Evolutionary conservation across 257 asterid species (phyloP).

Genomic region (Buddleja alternifolia): DNA sequence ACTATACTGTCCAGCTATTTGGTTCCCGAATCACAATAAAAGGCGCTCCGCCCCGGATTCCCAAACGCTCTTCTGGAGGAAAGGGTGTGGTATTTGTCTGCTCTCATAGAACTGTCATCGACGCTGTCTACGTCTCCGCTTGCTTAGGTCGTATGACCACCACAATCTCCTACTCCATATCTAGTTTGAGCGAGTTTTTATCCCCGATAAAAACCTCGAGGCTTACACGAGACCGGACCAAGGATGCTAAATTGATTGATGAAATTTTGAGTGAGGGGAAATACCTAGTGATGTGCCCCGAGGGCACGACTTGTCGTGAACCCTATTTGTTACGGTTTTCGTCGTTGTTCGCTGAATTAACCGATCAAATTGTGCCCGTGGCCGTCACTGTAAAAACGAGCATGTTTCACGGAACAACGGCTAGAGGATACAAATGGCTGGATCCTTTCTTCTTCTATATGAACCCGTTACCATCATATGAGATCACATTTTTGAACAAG

Average conservation of each 20-base stretch:
- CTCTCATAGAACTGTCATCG: slow-evolving; percentile 33
- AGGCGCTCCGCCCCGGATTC: slow-evolving; percentile 26
- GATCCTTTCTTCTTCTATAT: slow-evolving; percentile 43
- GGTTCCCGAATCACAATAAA: slow-evolving; percentile 18
- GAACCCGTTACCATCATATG: slow-evolving; percentile 43
- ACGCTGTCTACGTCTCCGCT: slow-evolving; percentile 24
- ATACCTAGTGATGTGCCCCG: slow-evolving; percentile 34
- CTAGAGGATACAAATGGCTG: slow-evolving; percentile 44
- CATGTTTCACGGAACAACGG: slow-evolving; percentile 44
- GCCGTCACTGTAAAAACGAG: slow-evolving; percentile 24
- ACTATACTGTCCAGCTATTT: neutral
- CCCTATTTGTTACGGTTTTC: slow-evolving; percentile 43
- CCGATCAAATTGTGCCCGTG: slow-evolving; percentile 41
- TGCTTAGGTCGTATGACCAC: slow-evolving; percentile 31
- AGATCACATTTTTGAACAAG: slow-evolving; percentile 45
- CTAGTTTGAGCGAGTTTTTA: slow-evolving; percentile 14
- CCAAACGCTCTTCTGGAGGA: neutral
- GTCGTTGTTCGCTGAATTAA: slow-evolving; percentile 38
- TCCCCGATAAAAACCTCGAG: slow-evolving; percentile 27
- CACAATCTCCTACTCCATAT: slow-evolving; percentile 33
- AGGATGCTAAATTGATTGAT: slow-evolving; percentile 34
- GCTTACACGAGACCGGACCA: slow-evolving; percentile 26
- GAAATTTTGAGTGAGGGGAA: slow-evolving; percentile 8
- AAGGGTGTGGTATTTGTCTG: slow-evolving; percentile 33
- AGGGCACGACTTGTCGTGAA: slow-evolving; percentile 48